These are phyloP conservation scores for Sambucus nigra DNA, from an alignment of 129 eudicot species.

Conservation along the genomic window DNA sequence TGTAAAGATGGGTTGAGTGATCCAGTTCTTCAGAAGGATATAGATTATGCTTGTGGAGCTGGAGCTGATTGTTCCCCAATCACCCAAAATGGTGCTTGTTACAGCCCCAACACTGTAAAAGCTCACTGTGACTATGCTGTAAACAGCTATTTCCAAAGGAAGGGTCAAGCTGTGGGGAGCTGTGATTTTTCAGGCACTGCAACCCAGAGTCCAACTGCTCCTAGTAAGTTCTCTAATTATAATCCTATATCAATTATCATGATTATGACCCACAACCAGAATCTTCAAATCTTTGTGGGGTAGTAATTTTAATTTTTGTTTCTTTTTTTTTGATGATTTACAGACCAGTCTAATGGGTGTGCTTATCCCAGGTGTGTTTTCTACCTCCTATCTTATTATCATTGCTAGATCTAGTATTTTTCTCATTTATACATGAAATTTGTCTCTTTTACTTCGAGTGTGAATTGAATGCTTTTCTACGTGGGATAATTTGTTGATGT, in stretches of 20 bases:
- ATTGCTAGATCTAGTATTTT: slow-evolving; percentile 21
- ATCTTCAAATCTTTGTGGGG: background rate
- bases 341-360: slow-evolving; percentile 55
- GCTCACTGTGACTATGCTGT: slow-evolving; percentile 88
- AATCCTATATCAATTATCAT: background rate
- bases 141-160: slow-evolving; percentile 61
- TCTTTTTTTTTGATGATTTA: slow-evolving; percentile 14
- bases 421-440: background rate
- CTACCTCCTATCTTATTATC: slow-evolving; percentile 10
- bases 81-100: slow-evolving; percentile 57
- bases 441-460: slow-evolving; percentile 2
- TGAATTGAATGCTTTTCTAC: too few species aligned
- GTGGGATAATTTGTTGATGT: background rate
- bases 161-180: slow-evolving; percentile 27
- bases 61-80: slow-evolving; percentile 76
- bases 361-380: slow-evolving; percentile 53
- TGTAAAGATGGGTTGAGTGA: slow-evolving; percentile 50
- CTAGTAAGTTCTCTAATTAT: slow-evolving; percentile 35
- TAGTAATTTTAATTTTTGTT: background rate
- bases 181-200: slow-evolving; percentile 59
- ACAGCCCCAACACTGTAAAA: slow-evolving; percentile 56
- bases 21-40: slow-evolving; percentile 45
- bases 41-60: slow-evolving; percentile 86
- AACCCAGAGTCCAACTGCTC: slow-evolving; percentile 19
- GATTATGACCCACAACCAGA: background rate